Evolutionary conservation across 352 stramenopile species (phyloP).

Genomic region (Globisporangium rhizosaccharum): DNA sequence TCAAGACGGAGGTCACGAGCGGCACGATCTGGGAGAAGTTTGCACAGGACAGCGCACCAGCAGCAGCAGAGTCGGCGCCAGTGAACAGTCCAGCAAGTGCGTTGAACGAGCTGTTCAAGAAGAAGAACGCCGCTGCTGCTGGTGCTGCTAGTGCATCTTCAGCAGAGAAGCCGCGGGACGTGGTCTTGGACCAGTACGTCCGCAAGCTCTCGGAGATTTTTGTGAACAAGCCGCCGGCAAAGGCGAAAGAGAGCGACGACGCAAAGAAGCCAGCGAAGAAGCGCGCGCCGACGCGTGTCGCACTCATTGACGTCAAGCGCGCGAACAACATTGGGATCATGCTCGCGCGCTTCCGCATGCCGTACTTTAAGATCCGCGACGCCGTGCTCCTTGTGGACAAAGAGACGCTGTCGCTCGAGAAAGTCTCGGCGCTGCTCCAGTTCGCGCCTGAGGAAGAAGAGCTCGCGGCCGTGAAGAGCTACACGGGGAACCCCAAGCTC

Average conservation of each 20-base stretch:
- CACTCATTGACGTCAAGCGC: constrained; percentile 77
- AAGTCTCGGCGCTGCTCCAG: constrained; percentile 67
- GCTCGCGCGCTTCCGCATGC: constrained; percentile 76
- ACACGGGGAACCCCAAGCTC: constrained; percentile 65
- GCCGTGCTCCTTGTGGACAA: constrained; percentile 79
- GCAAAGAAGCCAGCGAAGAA: constrained; percentile 47
- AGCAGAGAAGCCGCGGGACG: constrained; percentile 20
- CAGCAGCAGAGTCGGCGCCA: constrained; percentile 21
- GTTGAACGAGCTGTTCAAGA: constrained; percentile 29
- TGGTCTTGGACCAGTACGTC: constrained; percentile 60
- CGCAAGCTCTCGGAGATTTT: constrained; percentile 68
- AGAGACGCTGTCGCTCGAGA: constrained; percentile 63
- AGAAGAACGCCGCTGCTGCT: neutral
- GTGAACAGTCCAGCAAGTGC: constrained; percentile 13
- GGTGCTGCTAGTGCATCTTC: too few relatives aligned
- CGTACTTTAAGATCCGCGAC: constrained; percentile 72
- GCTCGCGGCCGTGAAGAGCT: constrained; percentile 50
- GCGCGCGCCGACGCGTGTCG: constrained; percentile 62
- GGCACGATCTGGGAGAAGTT: constrained; percentile 80
- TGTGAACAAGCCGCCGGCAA: constrained; percentile 64
- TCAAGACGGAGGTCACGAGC: constrained; percentile 45
- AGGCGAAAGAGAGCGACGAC: constrained; percentile 43
- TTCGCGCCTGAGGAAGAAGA: constrained; percentile 76
- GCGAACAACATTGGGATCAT: constrained; percentile 88
- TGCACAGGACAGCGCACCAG: constrained; percentile 7